Evolutionary conservation across 1,139 yeast genomes (phyloP).

Genomic region (Casaregolazyma suthepensis): DNA sequence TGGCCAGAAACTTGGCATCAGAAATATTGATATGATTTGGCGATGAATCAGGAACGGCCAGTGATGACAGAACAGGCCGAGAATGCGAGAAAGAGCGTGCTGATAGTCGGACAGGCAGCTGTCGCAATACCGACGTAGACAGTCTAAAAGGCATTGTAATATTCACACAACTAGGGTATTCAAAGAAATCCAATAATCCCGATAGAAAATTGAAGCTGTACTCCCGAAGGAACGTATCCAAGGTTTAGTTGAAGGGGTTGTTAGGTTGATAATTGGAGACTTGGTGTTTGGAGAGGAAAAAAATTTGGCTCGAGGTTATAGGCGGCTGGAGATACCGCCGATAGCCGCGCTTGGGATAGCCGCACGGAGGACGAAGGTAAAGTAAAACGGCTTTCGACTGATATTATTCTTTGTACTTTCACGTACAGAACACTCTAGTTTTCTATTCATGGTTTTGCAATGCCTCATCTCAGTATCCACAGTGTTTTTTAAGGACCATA

Average conservation of each 20-base stretch:
- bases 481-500: no score
- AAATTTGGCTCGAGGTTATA: neutral
- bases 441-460: no score
- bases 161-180: neutral
- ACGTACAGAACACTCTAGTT: no score
- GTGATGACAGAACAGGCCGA: conserved; percentile 7
- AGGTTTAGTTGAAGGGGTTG: neutral
- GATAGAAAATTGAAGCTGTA: neutral
- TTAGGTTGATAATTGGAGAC: neutral
- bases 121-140: neutral
- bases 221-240: neutral
- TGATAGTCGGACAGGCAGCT: neutral
- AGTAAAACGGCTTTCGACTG: neutral
- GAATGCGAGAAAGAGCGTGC: neutral
- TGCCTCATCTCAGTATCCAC: no score
- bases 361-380: no score
- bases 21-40: conserved; percentile 23
- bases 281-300: neutral
- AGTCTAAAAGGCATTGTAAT: neutral
- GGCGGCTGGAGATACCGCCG: neutral
- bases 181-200: neutral
- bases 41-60: conserved; percentile 16
- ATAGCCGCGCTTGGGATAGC: neutral
- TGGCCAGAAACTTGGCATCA: conserved; percentile 26
- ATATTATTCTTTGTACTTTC: no score